Evolutionary conservation across 2,329 filamentous ascomycete genomes (phyloP), one percentile per base, ranked within the genome.

Genomic region (Colletotrichum horii): DNA sequence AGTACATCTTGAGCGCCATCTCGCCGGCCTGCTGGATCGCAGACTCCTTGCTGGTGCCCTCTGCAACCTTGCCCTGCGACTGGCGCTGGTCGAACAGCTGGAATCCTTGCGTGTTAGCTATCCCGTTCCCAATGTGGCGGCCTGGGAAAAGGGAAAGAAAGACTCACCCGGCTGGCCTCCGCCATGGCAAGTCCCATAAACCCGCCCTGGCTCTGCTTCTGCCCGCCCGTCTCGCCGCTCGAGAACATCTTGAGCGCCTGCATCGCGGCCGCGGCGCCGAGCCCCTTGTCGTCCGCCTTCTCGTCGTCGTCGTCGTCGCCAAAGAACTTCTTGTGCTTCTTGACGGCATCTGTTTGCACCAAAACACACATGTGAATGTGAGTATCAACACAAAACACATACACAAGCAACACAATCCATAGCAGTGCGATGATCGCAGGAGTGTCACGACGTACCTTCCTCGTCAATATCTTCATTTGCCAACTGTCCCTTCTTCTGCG

Each of bases 1-100:
- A 87, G 84, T 96, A 98, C 91, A 98, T 94, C 90, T 98, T 96
- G 80, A 98, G 84, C 4, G 96, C 96, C 90, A 95, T 94, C 89
- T 98, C 93, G 3, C 93, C 96, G 4, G 96, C 96, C 83, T 93
- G 88, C 82, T 94, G 92, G 62, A 98, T 88, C 66, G 92, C 95
- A 64, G 92, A 93, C 85, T 98, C 92, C 90, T 98, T 98, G 85
- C 91, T 94, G 7, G 93, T 91, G 30, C 89, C 89, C 28, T 88
- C 84, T 4, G 86, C 82, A 24, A 91, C 86, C 79, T 90, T 88
- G 79, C 91, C 91, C 78, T 89, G 83, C 12, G 88, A 84, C 34
- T 87, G 83, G 83, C 92, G 91, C 82, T 87, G 85, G 78, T 93
- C 91, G 79, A 93, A 93, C 24, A 93, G 87, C 89, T 91, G 71